Evolutionary conservation across 495 filamentous ascomycete species (phyloP).

Genomic region (Bacidia rubella): DNA sequence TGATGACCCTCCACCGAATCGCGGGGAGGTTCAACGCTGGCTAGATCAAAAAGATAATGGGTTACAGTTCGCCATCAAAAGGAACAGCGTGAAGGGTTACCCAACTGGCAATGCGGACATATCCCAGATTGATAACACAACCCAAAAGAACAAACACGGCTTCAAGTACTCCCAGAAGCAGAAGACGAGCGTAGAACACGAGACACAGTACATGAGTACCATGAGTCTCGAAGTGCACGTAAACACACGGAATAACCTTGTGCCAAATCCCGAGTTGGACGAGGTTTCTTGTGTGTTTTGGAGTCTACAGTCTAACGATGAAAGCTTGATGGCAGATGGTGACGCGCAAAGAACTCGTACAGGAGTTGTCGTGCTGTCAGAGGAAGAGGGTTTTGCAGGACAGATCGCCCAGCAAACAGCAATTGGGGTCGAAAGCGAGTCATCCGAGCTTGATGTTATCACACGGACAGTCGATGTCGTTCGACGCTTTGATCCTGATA

Average conservation of each 20-base stretch:
- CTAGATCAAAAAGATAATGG: slow-evolving; percentile 29
- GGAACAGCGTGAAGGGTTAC: neutral
- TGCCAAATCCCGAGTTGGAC: slow-evolving; percentile 81
- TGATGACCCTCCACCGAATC: slow-evolving; percentile 50
- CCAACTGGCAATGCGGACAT: slow-evolving; percentile 27
- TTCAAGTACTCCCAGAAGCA: slow-evolving; percentile 78
- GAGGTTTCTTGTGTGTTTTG: slow-evolving; percentile 86
- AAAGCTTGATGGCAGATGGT: slow-evolving; percentile 37
- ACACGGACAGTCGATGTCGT: slow-evolving; percentile 77
- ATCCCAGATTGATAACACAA: slow-evolving; percentile 82
- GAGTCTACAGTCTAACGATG: slow-evolving; percentile 68
- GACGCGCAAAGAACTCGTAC: slow-evolving; percentile 38
- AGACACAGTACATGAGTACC: slow-evolving; percentile 88
- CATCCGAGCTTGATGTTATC: slow-evolving; percentile 71
- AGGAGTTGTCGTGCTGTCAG: slow-evolving; percentile 57
- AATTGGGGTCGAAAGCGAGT: slow-evolving; percentile 57
- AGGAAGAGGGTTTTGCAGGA: slow-evolving; percentile 33
- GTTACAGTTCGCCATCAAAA: slow-evolving; percentile 6
- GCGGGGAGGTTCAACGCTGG: slow-evolving; percentile 60
- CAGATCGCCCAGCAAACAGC: slow-evolving; percentile 34
- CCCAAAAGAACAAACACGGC: slow-evolving; percentile 69
- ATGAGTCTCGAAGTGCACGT: slow-evolving; percentile 96
- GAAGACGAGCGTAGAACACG: slow-evolving; percentile 65
- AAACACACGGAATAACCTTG: slow-evolving; percentile 66
- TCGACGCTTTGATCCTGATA: slow-evolving; percentile 72